Conservation (phyloP, 2,329 filamentous ascomycete genomes). For the Nemania sp. region DNA sequence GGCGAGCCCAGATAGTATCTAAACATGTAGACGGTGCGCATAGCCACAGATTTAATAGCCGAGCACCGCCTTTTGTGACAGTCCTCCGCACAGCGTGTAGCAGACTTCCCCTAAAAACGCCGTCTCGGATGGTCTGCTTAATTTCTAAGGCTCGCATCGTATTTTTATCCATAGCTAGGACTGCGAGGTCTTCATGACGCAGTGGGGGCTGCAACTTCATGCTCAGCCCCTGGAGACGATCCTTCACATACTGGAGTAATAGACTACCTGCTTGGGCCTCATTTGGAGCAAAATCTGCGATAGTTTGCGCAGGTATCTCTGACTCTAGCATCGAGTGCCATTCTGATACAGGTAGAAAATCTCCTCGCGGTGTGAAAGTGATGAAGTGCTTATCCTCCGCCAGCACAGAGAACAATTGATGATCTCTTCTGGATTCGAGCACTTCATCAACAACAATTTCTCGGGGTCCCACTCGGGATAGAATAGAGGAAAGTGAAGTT, state of each 20-base stretch:
- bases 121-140: constrained; percentile 80
- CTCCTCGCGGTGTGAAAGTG: constrained; percentile 64
- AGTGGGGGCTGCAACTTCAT: constrained; percentile 84
- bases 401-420: constrained; percentile 68
- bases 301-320: constrained; percentile 59
- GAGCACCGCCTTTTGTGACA: constrained; percentile 86
- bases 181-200: constrained; percentile 72
- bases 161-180: constrained; percentile 90
- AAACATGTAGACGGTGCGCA: constrained; percentile 89
- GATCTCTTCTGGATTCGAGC: constrained; percentile 59
- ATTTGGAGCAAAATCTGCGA: constrained; percentile 61
- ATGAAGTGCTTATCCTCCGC: constrained; percentile 76
- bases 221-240: constrained; percentile 74
- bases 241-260: constrained; percentile 82
- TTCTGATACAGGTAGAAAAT: constrained; percentile 56
- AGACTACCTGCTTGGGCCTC: constrained; percentile 79
- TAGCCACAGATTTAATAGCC: constrained; percentile 83
- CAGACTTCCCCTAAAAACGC: constrained; percentile 77
- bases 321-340: constrained; percentile 82
- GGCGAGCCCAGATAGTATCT: constrained; percentile 72
- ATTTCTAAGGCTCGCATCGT: constrained; percentile 90
- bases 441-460: constrained; percentile 80
- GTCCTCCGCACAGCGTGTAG: constrained; percentile 88
- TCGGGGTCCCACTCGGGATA: constrained; percentile 80
- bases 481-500: constrained; percentile 72